These are phyloP conservation scores for Scutellaria minor DNA, from an alignment of 257 asterid genomes.

Conservation along the genomic window DNA sequence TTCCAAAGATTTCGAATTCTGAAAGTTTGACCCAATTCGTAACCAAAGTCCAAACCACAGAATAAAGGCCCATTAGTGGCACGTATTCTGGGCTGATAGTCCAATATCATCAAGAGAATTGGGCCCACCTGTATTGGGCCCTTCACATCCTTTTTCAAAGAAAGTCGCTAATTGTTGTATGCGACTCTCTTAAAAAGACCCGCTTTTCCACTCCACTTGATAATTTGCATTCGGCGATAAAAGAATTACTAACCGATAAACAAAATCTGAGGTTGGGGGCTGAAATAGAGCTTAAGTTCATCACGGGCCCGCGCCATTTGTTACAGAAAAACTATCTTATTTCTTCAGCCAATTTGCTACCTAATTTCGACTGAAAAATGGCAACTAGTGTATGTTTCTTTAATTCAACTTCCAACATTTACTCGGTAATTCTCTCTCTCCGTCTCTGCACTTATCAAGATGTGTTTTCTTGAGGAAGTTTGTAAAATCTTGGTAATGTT, in stretches of 20 bases:
- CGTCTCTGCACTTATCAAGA: neutral
- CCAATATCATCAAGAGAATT: neutral
- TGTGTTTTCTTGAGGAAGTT: neutral
- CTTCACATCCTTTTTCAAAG: neutral
- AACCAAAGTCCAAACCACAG: no score
- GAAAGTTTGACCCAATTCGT: neutral
- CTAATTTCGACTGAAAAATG: conserved; percentile 40
- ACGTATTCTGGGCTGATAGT: neutral
- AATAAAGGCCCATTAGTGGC: neutral
- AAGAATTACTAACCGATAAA: conserved; percentile 40
- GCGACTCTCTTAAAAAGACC: neutral
- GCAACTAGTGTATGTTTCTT: conserved; percentile 43
- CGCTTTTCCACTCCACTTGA: conserved; percentile 6
- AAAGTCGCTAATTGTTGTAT: neutral
- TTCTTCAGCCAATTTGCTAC: neutral
- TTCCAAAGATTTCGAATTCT: neutral
- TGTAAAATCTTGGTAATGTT: no score
- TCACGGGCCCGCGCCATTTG: conserved; percentile 32
- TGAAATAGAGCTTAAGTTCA: conserved; percentile 22
- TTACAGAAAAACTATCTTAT: neutral
- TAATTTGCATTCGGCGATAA: neutral
- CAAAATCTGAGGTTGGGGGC: conserved; percentile 42
- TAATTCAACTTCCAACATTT: conserved; percentile 39
- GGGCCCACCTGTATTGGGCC: neutral
- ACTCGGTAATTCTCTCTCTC: conserved; percentile 40